These are phyloP conservation scores for Pythium aquatile DNA, from an alignment of 352 stramenopile genomes.

Conservation along the genomic window DNA sequence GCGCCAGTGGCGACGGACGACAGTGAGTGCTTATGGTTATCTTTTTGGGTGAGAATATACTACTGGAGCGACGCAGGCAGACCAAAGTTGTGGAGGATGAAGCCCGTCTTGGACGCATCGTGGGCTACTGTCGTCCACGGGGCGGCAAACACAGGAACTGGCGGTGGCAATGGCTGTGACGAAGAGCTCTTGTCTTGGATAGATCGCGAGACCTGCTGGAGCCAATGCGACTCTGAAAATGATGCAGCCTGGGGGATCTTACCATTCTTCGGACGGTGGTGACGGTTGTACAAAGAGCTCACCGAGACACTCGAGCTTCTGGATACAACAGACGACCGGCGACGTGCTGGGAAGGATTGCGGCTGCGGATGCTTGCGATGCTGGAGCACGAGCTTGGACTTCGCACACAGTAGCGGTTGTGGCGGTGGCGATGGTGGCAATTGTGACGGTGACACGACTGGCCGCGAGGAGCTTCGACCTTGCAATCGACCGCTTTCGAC, in stretches of 20 bases:
- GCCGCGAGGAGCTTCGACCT: not conserved
- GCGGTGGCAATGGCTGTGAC: not conserved
- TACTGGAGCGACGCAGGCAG: conserved; percentile 18
- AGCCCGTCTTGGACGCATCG: conserved; percentile 29
- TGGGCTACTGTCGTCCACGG: conserved; percentile 44
- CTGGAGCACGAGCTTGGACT: conserved; percentile 7
- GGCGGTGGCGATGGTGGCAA: not conserved
- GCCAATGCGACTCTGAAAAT: conserved; percentile 20
- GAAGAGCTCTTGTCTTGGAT: not conserved
- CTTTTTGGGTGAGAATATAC: not conserved
- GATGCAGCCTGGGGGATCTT: conserved; percentile 4
- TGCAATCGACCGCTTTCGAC: conserved; percentile 41
- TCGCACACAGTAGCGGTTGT: not conserved
- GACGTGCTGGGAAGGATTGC: not conserved
- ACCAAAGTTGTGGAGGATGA: conserved; percentile 53
- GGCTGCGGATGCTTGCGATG: not conserved
- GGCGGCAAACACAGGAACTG: not conserved
- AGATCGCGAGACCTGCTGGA: not conserved
- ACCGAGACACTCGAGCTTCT: not conserved
- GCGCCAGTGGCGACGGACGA: not conserved
- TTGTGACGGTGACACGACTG: not conserved
- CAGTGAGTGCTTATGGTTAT: not conserved
- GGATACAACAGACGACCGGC: conserved; percentile 12
- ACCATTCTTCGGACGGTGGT: conserved; percentile 1
- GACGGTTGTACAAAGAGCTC: not conserved